Evolutionary conservation across 805 yeast species (phyloP), one percentile per base, ranked within the genome.

Genomic region (Grigorovia humatica): DNA sequence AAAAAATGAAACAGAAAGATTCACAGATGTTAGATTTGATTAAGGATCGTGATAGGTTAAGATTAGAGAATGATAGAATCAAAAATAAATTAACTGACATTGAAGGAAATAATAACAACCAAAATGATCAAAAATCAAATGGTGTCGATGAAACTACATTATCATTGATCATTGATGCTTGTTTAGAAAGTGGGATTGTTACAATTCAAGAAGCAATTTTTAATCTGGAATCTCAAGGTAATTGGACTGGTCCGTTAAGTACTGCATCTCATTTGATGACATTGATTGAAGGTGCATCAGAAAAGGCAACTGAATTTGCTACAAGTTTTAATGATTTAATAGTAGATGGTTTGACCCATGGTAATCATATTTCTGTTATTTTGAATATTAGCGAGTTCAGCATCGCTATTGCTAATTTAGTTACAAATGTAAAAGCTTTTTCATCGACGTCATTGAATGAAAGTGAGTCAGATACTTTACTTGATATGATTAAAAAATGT

Each of bases 1-100:
- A 85, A 51, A 96, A 89, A 54, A 71, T 88, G 66, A 88, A 87
- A 65, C 77, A 90, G 13, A 89, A 89, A 69, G 88, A 87, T 64
- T 75, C 88, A 45, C 96, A 88, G 67, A 74, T 88, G 54, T 96
- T 96, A 1, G 96, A 88, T 59, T 75, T 88, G 59, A 89, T 89
- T 52, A 78, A 93, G 55, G 96, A 88, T 64, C 80, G 96, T 52
- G 96, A 88, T 63, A 77, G 95, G 47, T 95, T 96, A 1, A 77
- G 91, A 61, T 73, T 88, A 58, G 96, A 88, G 85, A 2, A 70
- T 82, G 52, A 71, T 68, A 51, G 85, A 80, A 59, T 50, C 15
- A 32, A 38, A 38, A 38, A 38, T 38, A 38, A 38, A 15, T 38
- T 38, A 38, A 18, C 9, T 7, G n/a, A 44, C 17, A 79, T 76